These are phyloP conservation scores for Dorcoceras hygrometricum DNA, from an alignment of 257 asterid species.

Conservation along the genomic window DNA sequence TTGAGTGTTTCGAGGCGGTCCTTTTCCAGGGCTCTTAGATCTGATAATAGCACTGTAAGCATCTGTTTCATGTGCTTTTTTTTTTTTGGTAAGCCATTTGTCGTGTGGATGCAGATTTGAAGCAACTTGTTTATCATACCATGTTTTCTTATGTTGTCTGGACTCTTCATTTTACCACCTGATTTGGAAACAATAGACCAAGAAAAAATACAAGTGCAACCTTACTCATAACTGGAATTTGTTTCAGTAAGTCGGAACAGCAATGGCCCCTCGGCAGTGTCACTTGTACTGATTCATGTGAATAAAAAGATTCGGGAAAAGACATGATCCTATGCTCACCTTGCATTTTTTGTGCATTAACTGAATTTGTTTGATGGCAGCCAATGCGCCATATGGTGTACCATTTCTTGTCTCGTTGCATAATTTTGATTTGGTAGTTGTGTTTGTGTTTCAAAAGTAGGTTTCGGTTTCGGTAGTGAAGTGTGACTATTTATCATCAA, in stretches of 20 bases:
- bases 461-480: neutral
- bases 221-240: neutral
- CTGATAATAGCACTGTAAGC: slow-evolving; percentile 76
- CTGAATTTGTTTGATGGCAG: neutral
- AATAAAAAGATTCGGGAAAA: neutral
- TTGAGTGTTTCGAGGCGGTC: slow-evolving; percentile 50
- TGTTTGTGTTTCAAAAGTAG: neutral
- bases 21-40: slow-evolving; percentile 47
- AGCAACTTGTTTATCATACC: neutral
- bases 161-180: neutral
- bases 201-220: neutral
- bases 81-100: neutral
- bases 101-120: slow-evolving; percentile 20
- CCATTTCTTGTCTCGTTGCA: neutral
- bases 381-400: neutral
- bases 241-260: neutral
- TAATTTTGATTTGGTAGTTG: too few relatives aligned
- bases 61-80: slow-evolving; percentile 13
- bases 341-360: neutral
- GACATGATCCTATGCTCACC: neutral
- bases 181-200: neutral
- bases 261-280: neutral
- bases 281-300: neutral
- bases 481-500: neutral
- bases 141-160: slow-evolving; percentile 11